phyloP scores from a whole-genome alignment of 2,329 filamentous ascomycete species.

The Xylariaceae sp. region DNA sequence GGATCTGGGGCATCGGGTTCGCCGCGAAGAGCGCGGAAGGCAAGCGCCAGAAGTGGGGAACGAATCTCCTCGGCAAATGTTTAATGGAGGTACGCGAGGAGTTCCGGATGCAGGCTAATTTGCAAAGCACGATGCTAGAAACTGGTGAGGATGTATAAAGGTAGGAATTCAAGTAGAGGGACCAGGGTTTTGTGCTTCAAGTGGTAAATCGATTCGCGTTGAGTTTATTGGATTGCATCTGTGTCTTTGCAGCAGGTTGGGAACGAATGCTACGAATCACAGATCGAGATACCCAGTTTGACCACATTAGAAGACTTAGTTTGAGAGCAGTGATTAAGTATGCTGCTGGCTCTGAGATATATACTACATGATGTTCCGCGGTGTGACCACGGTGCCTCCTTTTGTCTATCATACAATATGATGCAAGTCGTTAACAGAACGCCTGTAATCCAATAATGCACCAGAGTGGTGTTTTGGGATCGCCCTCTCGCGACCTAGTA shows the following conservation, averaged over 20 bases:
- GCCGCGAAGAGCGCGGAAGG: constrained; percentile 54
- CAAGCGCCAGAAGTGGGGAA: constrained; percentile 62
- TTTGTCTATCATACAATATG: constrained; percentile 42
- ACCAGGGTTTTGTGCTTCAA: too few species aligned
- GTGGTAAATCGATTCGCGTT: too few species aligned
- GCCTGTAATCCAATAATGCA: constrained; percentile 36
- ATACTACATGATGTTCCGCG: constrained; percentile 26
- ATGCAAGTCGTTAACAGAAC: constrained; percentile 33
- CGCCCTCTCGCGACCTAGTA: constrained; percentile 21
- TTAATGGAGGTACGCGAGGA: constrained; percentile 64
- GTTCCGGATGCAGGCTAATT: constrained; percentile 50
- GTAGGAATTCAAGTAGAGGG: not conserved
- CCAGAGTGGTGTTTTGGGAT: constrained; percentile 42
- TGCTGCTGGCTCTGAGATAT: constrained; percentile 11
- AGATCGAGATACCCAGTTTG: not conserved
- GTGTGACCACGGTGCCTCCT: constrained; percentile 30
- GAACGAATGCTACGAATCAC: not conserved
- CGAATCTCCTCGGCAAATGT: constrained; percentile 69
- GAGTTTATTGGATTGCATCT: not conserved
- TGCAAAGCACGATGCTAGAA: not conserved
- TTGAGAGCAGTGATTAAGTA: constrained; percentile 4
- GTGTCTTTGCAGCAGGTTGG: not conserved
- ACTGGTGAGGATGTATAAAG: not conserved
- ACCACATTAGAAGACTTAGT: constrained; percentile 12
- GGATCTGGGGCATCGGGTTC: constrained; percentile 72